These are phyloP conservation scores for Aspergillus costaricaensis DNA, from an alignment of 2,329 filamentous ascomycete genomes.

Conservation along the genomic window DNA sequence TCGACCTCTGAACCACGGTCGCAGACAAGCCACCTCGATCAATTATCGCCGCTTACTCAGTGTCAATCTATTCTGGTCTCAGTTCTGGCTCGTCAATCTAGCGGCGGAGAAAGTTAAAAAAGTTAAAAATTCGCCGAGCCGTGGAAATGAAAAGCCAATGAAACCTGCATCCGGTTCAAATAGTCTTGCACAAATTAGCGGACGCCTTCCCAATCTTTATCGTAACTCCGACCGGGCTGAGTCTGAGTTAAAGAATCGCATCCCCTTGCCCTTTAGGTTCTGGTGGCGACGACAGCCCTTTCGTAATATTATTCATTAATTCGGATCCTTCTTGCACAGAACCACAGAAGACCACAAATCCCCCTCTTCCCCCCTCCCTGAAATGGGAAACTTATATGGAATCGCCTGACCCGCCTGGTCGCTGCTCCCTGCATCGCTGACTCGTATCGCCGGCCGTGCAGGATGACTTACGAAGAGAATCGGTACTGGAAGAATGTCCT, in stretches of 20 bases:
- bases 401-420: not conserved
- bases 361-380: not conserved
- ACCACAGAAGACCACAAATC: no score
- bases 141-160: not conserved
- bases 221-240: not conserved
- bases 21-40: no score
- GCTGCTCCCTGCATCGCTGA: not conserved
- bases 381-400: not conserved
- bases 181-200: not conserved
- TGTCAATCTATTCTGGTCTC: no score
- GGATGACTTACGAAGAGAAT: conserved; percentile 10
- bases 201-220: not conserved
- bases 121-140: not conserved
- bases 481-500: conserved; percentile 18
- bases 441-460: conserved; percentile 2
- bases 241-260: no score
- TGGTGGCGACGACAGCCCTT: conserved; percentile 4
- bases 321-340: no score
- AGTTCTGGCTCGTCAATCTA: not conserved
- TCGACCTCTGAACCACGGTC: no score
- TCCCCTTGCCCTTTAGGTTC: not conserved
- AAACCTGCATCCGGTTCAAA: not conserved
- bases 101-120: not conserved
- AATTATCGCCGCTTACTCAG: no score
- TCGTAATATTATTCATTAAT: not conserved